A percentile compares a stretch with the other conserved stretches of the same genome.
Conservation (phyloP, 345 rosid species). For the Gynandropsis gynandra region DNA sequence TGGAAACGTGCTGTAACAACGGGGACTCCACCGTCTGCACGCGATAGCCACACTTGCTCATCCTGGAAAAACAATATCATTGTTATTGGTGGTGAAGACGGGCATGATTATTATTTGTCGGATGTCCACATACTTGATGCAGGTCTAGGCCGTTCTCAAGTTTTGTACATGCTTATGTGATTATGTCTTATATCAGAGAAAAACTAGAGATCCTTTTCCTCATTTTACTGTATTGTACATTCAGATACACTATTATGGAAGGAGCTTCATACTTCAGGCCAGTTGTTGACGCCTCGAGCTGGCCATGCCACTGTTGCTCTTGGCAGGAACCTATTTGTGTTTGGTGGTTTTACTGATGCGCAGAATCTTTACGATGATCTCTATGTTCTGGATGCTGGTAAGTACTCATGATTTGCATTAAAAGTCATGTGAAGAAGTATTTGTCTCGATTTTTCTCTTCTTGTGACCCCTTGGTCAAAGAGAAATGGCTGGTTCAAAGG, state of each 20-base stretch:
- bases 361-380: slow-evolving; percentile 88
- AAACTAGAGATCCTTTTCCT: slow-evolving; percentile 6
- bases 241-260: slow-evolving; percentile 86
- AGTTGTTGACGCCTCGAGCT: slow-evolving; percentile 84
- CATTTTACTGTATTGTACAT: slow-evolving; percentile 12
- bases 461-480: neutral
- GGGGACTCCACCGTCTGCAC: slow-evolving; percentile 81
- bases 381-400: slow-evolving; percentile 85
- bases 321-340: slow-evolving; percentile 81
- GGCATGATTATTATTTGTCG: slow-evolving; percentile 79
- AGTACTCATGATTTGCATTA: slow-evolving; percentile 22
- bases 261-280: slow-evolving; percentile 72
- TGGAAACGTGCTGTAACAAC: slow-evolving; percentile 75
- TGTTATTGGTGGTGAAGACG: slow-evolving; percentile 97
- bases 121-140: slow-evolving; percentile 94
- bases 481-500: neutral
- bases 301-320: slow-evolving; percentile 85
- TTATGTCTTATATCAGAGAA: slow-evolving; percentile 13
- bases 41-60: slow-evolving; percentile 97
- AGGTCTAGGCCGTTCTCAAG: slow-evolving; percentile 35
- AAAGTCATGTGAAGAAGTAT: neutral
- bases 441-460: slow-evolving; percentile 8
- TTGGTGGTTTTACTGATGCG: slow-evolving; percentile 94
- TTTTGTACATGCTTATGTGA: slow-evolving; percentile 10
- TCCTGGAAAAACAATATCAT: slow-evolving; percentile 84